Conservation (phyloP, 2,329 filamentous ascomycete genomes). For the Stylonectria norvegica region DNA sequence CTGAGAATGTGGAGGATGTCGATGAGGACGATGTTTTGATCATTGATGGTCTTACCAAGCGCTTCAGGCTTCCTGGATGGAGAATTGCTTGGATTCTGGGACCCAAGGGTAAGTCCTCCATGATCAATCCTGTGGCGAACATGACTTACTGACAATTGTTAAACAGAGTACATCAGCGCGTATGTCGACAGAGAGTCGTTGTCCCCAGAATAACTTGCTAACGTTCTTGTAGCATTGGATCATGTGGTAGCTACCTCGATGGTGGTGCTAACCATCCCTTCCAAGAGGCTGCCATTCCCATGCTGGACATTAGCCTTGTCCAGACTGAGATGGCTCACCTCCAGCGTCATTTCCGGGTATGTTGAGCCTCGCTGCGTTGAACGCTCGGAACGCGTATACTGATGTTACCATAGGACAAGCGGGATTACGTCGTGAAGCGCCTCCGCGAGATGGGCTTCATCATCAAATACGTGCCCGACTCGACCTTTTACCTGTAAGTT, state of each 20-base stretch:
- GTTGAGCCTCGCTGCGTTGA: conserved; percentile 14
- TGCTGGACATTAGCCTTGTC: conserved; percentile 85
- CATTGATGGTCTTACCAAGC: conserved; percentile 93
- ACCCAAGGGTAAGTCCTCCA: conserved; percentile 59
- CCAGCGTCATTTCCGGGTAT: conserved; percentile 75
- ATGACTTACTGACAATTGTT: conserved; percentile 9
- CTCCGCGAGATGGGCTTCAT: conserved; percentile 83
- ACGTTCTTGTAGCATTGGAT: conserved; percentile 61
- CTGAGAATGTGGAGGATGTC: conserved; percentile 86
- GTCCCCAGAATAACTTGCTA: conserved; percentile 6
- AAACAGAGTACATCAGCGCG: conserved; percentile 80
- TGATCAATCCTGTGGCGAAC: not conserved
- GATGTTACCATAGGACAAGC: conserved; percentile 61
- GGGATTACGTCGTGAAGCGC: conserved; percentile 81
- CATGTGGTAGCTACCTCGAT: conserved; percentile 90
- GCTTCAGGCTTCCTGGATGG: conserved; percentile 94
- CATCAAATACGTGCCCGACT: conserved; percentile 80
- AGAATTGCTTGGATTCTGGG: conserved; percentile 95
- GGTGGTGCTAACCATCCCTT: conserved; percentile 93
- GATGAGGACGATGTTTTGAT: conserved; percentile 88
- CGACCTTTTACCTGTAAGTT: conserved; percentile 85
- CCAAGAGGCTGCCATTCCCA: conserved; percentile 86
- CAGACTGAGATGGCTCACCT: conserved; percentile 83
- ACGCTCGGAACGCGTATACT: conserved; percentile 5
- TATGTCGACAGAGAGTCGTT: conserved; percentile 30